Evolutionary conservation across 306 rosid genomes (phyloP), one percentile per base, ranked within the genome.

Genomic region (Bauhinia variegata): DNA sequence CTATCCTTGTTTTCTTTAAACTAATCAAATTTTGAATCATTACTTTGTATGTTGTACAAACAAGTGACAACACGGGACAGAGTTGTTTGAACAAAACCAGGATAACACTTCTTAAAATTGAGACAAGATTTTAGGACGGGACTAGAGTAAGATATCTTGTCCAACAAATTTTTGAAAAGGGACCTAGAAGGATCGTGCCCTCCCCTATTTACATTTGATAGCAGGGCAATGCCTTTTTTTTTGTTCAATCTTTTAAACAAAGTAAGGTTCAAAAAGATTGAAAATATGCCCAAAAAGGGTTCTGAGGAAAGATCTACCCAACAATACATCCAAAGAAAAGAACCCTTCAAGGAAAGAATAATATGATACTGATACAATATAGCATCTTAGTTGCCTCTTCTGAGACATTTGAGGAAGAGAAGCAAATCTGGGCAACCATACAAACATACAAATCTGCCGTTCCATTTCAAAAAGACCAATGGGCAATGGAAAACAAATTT

Each of bases 351-450:
- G 9, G 41, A 36, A 4, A 36, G 5, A 4, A 36, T 0, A 6
- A 31, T n/a, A 8, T 2, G 15, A n/a, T n/a, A n/a, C n/a, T 38
- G 8, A 31, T 5, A 28, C 0, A 30, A 13, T 13, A 30, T 11
- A 36, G 50, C 61, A 65, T 62, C n/a, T 32, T 30, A 9, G 51
- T 50, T 50, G 28, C 36, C 62, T 38, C 32, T 37, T 49, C 39
- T 9, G 37, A 79, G 64, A 58, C 62, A 34, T 23, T 54, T 53
- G 39, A 9, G 38, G 38, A 68, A 51, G 69, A 56, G 69, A 56
- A 57, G 8, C 50, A 50, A 33, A 16, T 4, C 12, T 13, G 42
- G 37, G 62, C 65, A 63, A 49, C 54, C 70, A 11, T 63, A 39
- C 51, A 68, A 50, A 14, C 44, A 64, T 15, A 37, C 33, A 19